Conservation (phyloP, 2,329 filamentous ascomycete genomes). For the Pochonia chlamydosporia region DNA sequence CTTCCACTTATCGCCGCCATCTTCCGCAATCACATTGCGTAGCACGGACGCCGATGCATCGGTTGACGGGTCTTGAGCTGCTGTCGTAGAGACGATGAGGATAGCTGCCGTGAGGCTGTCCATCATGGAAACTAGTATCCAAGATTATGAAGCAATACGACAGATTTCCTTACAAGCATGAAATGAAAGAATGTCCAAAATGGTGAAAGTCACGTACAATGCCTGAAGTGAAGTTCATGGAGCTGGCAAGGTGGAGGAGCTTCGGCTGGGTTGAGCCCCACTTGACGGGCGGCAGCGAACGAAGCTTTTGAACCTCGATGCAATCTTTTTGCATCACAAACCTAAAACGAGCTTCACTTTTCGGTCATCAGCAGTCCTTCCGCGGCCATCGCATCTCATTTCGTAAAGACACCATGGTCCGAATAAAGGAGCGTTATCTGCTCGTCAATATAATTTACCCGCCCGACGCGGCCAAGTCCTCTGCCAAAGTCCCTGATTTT, state of each 20-base stretch:
- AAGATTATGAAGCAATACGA: too few species aligned
- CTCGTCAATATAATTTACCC: conserved; percentile 93
- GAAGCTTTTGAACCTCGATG: not conserved
- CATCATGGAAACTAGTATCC: conserved; percentile 13
- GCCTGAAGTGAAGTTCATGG: too few species aligned
- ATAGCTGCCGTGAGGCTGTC: conserved; percentile 64
- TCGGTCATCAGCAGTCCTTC: too few species aligned
- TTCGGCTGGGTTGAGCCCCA: too few species aligned
- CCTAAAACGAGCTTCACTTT: too few species aligned
- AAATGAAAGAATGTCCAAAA: too few species aligned
- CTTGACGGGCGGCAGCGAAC: not conserved
- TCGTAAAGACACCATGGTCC: conserved; percentile 62
- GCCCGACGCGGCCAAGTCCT: conserved; percentile 35
- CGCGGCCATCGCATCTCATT: too few species aligned
- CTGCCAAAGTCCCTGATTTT: conserved; percentile 46
- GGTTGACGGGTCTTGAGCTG: conserved; percentile 68
- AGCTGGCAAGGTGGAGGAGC: not conserved
- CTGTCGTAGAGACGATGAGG: conserved; percentile 87
- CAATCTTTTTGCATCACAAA: not conserved
- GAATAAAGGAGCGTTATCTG: conserved; percentile 92
- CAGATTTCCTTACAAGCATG: too few species aligned
- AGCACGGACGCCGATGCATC: conserved; percentile 68
- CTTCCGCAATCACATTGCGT: conserved; percentile 59
- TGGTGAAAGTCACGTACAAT: too few species aligned
- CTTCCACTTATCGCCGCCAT: conserved; percentile 67